phyloP scores from a whole-genome alignment of 305 asterid species.

The Fraxinus platypoda region DNA sequence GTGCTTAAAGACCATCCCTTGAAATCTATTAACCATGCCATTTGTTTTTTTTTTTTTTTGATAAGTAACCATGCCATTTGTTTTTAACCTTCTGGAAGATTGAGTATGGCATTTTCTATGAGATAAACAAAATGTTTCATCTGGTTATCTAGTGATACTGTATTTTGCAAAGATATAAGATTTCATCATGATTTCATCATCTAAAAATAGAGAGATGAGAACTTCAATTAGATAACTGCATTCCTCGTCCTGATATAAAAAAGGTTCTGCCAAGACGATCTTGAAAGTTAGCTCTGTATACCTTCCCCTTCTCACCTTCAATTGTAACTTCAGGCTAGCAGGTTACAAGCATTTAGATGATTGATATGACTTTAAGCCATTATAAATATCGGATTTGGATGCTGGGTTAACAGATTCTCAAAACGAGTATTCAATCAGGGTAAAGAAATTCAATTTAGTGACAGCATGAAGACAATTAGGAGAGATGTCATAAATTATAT shows the following conservation, averaged over 20 bases:
- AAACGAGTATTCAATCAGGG: too few relatives aligned
- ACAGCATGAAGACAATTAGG: not conserved
- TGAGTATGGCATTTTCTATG: constrained; percentile 79
- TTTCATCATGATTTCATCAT: not conserved
- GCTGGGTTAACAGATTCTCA: too few relatives aligned
- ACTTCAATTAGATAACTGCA: constrained; percentile 51
- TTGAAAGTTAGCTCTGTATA: constrained; percentile 75
- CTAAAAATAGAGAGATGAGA: not conserved
- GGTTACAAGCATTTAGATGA: constrained; percentile 2
- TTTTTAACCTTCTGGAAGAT: constrained; percentile 89
- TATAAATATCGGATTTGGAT: too few relatives aligned
- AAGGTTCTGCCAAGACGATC: constrained; percentile 74
- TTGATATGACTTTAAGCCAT: not conserved
- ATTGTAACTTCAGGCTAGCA: constrained; percentile 71
- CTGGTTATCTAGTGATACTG: constrained; percentile 73
- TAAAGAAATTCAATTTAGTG: not conserved
- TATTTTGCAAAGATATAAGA: constrained; percentile 53
- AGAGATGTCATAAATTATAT: not conserved
- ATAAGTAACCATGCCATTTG: constrained; percentile 95
- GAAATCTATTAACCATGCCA: constrained; percentile 94
- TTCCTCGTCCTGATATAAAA: constrained; percentile 83
- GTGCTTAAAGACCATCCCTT: constrained; percentile 77
- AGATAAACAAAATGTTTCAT: constrained; percentile 84
- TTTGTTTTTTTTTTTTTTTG: too few relatives aligned
- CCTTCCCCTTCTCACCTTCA: constrained; percentile 96